These are phyloP conservation scores for Diaporthe ilicicola DNA, from an alignment of 2,329 filamentous ascomycete genomes.

Conservation along the genomic window DNA sequence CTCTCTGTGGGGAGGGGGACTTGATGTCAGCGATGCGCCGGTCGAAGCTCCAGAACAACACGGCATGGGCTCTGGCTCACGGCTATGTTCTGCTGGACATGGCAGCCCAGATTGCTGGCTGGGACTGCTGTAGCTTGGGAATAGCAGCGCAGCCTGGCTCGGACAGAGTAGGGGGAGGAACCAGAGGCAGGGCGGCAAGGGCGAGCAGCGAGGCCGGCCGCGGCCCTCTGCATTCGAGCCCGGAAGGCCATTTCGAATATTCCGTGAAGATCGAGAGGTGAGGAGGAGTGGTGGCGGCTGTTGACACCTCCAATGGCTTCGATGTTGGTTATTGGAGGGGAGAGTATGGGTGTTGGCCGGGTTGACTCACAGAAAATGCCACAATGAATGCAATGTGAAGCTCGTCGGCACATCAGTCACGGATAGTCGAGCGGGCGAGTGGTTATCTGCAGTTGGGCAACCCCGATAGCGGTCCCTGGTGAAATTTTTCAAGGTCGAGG, in stretches of 20 bases:
- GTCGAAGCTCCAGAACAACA: background rate
- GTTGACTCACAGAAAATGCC: background rate
- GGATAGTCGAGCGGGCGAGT: background rate
- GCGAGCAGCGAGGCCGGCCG: conserved; percentile 30
- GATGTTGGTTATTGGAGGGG: background rate
- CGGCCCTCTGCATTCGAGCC: conserved; percentile 24
- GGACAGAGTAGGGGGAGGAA: conserved; percentile 3
- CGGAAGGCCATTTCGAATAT: conserved; percentile 32
- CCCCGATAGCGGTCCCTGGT: conserved; percentile 26
- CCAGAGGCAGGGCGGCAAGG: conserved; percentile 15
- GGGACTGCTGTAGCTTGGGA: conserved; percentile 47
- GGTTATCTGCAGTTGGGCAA: conserved; percentile 5
- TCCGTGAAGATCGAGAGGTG: background rate
- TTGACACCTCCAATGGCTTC: background rate
- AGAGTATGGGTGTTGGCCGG: background rate
- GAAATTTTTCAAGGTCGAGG: conserved; percentile 20
- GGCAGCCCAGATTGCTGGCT: conserved; percentile 46
- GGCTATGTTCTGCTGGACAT: conserved; percentile 45
- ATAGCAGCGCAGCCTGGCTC: conserved; percentile 38
- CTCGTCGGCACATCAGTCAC: conserved; percentile 7
- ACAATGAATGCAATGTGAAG: background rate
- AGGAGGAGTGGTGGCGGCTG: background rate
- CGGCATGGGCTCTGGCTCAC: conserved; percentile 38
- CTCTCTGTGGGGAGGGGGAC: conserved; percentile 35
- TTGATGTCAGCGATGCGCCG: conserved; percentile 17